Percentiles rank a stretch among this genome's conserved stretches.
Conservation (phyloP, 2,329 filamentous ascomycete species). For the Cyphellophora attinorum region DNA sequence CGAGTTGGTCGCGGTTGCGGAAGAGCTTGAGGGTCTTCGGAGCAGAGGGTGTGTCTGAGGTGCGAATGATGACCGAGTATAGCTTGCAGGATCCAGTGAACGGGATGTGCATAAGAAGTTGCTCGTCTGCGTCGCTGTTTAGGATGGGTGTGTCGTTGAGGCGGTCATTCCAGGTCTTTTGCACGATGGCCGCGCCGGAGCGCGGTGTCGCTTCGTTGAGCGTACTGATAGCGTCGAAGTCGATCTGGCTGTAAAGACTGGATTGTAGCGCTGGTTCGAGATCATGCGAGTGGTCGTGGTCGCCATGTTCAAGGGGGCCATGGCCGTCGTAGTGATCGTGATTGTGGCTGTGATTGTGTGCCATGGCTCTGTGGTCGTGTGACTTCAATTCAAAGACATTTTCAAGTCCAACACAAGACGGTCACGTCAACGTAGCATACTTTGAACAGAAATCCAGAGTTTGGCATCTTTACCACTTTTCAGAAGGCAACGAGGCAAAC, state of each 20-base stretch:
- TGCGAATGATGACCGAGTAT: constrained; percentile 78
- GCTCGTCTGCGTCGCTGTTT: constrained; percentile 79
- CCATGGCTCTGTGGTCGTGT: too few species aligned
- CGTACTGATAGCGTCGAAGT: constrained; percentile 75
- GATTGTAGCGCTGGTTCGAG: constrained; percentile 83
- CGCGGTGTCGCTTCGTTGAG: constrained; percentile 68
- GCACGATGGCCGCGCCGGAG: constrained; percentile 63
- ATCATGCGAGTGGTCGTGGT: constrained; percentile 86
- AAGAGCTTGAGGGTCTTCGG: constrained; percentile 80
- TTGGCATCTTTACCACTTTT: too few species aligned
- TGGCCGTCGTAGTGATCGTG: constrained; percentile 29
- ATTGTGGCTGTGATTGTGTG: constrained; percentile 14
- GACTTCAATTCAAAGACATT: constrained; percentile 1
- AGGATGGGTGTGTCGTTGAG: constrained; percentile 64
- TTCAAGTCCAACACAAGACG: constrained; percentile 1
- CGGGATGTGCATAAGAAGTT: constrained; percentile 84
- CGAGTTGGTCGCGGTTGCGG: constrained; percentile 76
- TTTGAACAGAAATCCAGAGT: too few species aligned
- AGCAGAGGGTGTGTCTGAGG: constrained; percentile 58
- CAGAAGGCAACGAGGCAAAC: too few species aligned
- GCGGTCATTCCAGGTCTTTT: constrained; percentile 86
- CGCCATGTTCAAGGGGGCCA: constrained; percentile 40
- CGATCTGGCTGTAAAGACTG: constrained; percentile 83
- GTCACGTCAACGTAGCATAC: too few species aligned
- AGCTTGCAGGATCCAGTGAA: constrained; percentile 93